Conservation (phyloP, 2,329 filamentous ascomycete species). For the Sclerotinia minor region DNA sequence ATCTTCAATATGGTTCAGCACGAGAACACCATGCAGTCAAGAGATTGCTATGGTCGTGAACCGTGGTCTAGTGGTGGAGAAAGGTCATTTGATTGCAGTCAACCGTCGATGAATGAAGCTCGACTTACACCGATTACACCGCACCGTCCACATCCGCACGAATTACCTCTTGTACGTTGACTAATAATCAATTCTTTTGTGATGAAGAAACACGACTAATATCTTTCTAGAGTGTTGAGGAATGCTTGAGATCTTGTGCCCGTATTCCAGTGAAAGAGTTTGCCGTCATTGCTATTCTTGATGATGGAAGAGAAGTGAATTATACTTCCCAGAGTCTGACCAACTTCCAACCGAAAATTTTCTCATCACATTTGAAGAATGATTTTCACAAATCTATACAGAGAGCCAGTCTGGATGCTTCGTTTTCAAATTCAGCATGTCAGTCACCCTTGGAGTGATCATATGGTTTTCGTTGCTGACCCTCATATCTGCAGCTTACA, state of each 20-base stretch:
- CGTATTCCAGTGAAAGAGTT: conserved; percentile 35
- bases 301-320: conserved; percentile 33
- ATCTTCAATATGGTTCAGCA: conserved; percentile 37
- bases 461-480: conserved; percentile 11
- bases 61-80: conserved; percentile 29
- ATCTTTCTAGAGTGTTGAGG: conserved; percentile 32
- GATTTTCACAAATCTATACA: conserved; percentile 29
- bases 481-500: conserved; percentile 27
- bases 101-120: conserved; percentile 27
- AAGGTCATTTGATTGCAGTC: conserved; percentile 31
- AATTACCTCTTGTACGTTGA: conserved; percentile 20
- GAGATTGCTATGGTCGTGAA: conserved; percentile 31
- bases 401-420: conserved; percentile 23
- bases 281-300: conserved; percentile 34
- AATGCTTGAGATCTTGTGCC: conserved; percentile 35
- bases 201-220: not conserved
- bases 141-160: conserved; percentile 24
- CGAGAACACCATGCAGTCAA: conserved; percentile 28
- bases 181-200: not conserved
- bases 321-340: conserved; percentile 34
- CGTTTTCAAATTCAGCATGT: conserved; percentile 25
- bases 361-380: conserved; percentile 28
- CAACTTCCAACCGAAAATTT: conserved; percentile 31
- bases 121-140: conserved; percentile 22
- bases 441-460: not conserved